Base-by-base conservation (phyloP, 192 early-diverging fungal species). In the Coemansia brasiliensis region DNA sequence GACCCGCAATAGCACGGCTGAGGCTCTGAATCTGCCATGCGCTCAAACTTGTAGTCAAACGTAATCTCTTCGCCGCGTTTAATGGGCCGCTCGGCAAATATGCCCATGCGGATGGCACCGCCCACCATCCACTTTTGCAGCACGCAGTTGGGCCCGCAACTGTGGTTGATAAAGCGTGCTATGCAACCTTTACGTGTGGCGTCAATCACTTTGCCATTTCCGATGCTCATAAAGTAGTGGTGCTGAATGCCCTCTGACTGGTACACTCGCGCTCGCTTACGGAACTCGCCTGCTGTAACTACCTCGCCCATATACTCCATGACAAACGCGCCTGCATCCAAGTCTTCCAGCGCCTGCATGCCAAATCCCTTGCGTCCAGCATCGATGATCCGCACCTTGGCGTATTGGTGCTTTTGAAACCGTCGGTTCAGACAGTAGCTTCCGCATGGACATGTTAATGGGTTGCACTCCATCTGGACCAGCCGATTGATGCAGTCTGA, bases 231-330 rank as follows among this genome's bases (percentile, higher is more conserved):
- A 75, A 98, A 99, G 60, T 99, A 99, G 69, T 98, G 97, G 62
- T 99, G 96, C 69, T 88, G 83, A 16, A 87, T 81, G 39, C 93
- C 93, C 38, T 85, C 84, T 25, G 85, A 54, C 50, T 85, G 86
- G 61, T 99, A 97, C 42, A 89, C 89, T 24, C 79, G 81, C 10
- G 88, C 88, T 11, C 97, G 83, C 65, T 92, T 90, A 44, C 88
- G 67, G 63, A 97, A 97, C 61, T 89, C 86, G 15, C 72, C 45
- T n/a, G 84, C 79, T 5, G 93, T 76, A 25, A 99, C 86, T 0
- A 99, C 89, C 68, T 99, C 97, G 25, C 97, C 97, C 58, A 92
- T 86, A 72, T 99, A 99, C 69, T 99, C 97, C 78, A 97, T 94
- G 40, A 99, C 88, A 78, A 99, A 98, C 12, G 82, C 65, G 43